These are phyloP conservation scores for Boletus edulis DNA, from an alignment of 768 basidiomycete genomes.

Conservation along the genomic window DNA sequence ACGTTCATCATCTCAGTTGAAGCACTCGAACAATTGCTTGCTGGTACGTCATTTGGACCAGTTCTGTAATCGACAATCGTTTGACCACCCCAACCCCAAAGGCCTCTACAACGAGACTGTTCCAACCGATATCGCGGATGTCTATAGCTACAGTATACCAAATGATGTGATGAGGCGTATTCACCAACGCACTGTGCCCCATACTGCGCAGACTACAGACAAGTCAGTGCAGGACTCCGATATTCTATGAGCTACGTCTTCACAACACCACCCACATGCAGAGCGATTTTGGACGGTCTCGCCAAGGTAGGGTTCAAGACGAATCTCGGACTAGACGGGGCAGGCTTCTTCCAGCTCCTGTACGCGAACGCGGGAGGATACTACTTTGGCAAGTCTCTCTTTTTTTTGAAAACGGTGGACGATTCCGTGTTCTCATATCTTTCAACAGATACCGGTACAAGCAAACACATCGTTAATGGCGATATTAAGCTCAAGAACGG, in stretches of 20 bases:
- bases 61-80: not conserved
- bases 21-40: not conserved
- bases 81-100: not conserved
- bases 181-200: slow-evolving; percentile 18
- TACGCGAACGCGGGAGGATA: slow-evolving; percentile 36
- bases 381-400: slow-evolving; percentile 37
- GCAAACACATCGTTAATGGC: slow-evolving; percentile 43
- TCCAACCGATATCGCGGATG: slow-evolving; percentile 24
- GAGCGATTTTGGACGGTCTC: slow-evolving; percentile 38
- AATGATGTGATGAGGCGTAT: slow-evolving; percentile 12
- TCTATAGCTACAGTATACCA: slow-evolving; percentile 16
- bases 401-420: too few species aligned
- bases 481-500: slow-evolving; percentile 53
- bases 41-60: not conserved
- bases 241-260: too few species aligned
- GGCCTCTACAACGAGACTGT: not conserved
- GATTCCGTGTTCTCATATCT: not conserved
- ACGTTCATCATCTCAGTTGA: not conserved
- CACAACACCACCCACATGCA: slow-evolving; percentile 4
- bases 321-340: slow-evolving; percentile 32
- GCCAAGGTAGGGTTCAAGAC: slow-evolving; percentile 37
- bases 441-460: slow-evolving; percentile 36
- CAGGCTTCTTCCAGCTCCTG: slow-evolving; percentile 32
- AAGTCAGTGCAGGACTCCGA: slow-evolving; percentile 17
- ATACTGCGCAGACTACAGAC: slow-evolving; percentile 22